These are phyloP conservation scores for Calcarisporium arbuscula DNA, from an alignment of 2,329 filamentous ascomycete genomes.

Conservation along the genomic window DNA sequence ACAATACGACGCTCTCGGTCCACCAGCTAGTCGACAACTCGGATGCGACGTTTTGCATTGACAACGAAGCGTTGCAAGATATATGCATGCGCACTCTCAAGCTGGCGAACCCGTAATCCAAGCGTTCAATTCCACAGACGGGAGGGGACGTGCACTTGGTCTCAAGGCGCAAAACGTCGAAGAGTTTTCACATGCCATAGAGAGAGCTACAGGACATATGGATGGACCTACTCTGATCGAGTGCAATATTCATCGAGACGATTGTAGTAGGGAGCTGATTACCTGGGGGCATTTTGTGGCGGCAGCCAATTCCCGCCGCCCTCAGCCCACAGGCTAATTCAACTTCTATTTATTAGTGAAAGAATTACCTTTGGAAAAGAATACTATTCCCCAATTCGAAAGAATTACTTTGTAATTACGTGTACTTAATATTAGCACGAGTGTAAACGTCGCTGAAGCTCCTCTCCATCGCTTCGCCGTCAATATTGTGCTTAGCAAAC, in stretches of 20 bases:
- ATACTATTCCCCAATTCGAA: too few relatives aligned
- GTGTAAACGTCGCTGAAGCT: too few relatives aligned
- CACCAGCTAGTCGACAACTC: conserved; percentile 99
- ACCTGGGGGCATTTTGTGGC: conserved; percentile 11
- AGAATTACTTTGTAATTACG: too few relatives aligned
- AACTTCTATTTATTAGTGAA: too few relatives aligned
- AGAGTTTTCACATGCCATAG: conserved; percentile 3
- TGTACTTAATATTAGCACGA: too few relatives aligned
- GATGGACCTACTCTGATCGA: conserved; percentile 8
- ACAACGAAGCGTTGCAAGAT: conserved; percentile 99
- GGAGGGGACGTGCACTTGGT: conserved; percentile 5
- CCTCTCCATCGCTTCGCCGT: too few relatives aligned
- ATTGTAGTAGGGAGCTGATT: conserved; percentile 9
- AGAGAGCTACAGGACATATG: conserved; percentile 4
- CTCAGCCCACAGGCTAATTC: too few relatives aligned
- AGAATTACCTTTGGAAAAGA: too few relatives aligned
- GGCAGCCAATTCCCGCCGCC: conserved; percentile 4
- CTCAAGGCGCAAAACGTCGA: conserved; percentile 4
- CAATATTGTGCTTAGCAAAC: too few relatives aligned
- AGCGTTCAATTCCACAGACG: conserved; percentile 6
- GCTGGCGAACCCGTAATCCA: conserved; percentile 82
- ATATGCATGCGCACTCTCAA: conserved; percentile 99
- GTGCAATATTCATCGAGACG: conserved; percentile 8
- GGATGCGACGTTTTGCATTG: conserved; percentile 99
- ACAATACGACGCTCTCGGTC: conserved; percentile 98